Evolutionary conservation across 1,284 basidiomycete genomes (phyloP).

Genomic region (Ganoderma multipileum): DNA sequence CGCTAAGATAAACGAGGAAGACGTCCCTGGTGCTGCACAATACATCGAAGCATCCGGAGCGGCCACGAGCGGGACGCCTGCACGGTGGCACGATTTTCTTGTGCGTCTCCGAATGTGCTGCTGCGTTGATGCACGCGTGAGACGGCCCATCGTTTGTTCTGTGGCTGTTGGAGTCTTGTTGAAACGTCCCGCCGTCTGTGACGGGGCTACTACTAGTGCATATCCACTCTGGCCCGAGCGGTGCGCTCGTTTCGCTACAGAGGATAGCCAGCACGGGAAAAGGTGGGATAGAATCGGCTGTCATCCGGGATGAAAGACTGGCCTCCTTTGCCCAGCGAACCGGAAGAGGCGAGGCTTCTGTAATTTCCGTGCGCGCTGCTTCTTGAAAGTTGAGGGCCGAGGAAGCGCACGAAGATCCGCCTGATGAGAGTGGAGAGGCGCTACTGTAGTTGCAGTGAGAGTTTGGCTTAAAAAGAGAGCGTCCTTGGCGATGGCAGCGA

Average conservation of each 20-base stretch:
- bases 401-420: constrained; percentile 11
- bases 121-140: neutral
- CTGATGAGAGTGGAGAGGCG: neutral
- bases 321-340: neutral
- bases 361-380: neutral
- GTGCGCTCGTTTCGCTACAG: neutral
- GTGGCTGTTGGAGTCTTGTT: neutral
- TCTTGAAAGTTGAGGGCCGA: neutral
- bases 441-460: too few relatives aligned
- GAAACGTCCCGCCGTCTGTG: neutral
- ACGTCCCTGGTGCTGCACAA: constrained; percentile 9
- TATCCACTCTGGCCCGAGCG: neutral
- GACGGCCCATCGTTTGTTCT: neutral
- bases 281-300: neutral
- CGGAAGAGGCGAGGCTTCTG: constrained; percentile 5
- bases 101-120: neutral
- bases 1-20: constrained; percentile 1
- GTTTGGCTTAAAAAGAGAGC: neutral
- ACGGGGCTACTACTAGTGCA: too few relatives aligned
- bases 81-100: constrained; percentile 3
- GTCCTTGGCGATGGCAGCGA: neutral
- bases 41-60: neutral
- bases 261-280: neutral
- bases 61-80: constrained; percentile 1
- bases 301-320: neutral